Percentiles rank a stretch among this genome's conserved stretches.
Evolutionary conservation across 176 grass and related monocot genomes (phyloP).

Genomic region (Phoenix dactylifera): DNA sequence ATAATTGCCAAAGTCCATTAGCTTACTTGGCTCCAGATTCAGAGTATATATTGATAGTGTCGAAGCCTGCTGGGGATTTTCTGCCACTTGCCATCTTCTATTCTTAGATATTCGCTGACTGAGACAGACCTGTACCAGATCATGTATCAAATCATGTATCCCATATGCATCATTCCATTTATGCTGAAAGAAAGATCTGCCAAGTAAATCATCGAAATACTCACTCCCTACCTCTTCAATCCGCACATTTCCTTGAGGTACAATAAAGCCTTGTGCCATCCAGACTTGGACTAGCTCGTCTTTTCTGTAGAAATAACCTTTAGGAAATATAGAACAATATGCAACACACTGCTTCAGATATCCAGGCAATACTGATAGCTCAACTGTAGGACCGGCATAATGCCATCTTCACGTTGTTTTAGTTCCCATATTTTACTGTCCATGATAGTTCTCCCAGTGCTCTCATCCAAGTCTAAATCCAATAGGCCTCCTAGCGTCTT

Average conservation of each 20-base stretch:
- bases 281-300: neutral
- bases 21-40: too few relatives aligned
- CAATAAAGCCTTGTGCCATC: conserved; percentile 1
- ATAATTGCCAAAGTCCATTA: too few relatives aligned
- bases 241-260: neutral
- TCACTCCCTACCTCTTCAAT: neutral
- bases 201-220: conserved; percentile 1
- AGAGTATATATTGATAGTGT: neutral
- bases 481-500: conserved; percentile 23
- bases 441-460: conserved; percentile 22
- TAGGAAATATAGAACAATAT: conserved; percentile 35
- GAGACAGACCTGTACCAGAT: conserved; percentile 23
- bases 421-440: conserved; percentile 25
- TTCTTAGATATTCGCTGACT: neutral
- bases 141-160: conserved; percentile 39
- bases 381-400: conserved; percentile 27
- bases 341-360: conserved; percentile 34
- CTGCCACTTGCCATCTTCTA: neutral
- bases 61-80: neutral
- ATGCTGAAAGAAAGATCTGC: neutral
- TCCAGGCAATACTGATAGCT: conserved; percentile 40
- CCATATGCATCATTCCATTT: neutral
- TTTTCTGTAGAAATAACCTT: neutral
- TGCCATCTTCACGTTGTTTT: conserved; percentile 1
- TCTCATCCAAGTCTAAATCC: neutral